Evolutionary conservation across 371 early-diverging fungal genomes (phyloP), one percentile per base, ranked within the genome.

Genomic region (Umbelopsis sp.): DNA sequence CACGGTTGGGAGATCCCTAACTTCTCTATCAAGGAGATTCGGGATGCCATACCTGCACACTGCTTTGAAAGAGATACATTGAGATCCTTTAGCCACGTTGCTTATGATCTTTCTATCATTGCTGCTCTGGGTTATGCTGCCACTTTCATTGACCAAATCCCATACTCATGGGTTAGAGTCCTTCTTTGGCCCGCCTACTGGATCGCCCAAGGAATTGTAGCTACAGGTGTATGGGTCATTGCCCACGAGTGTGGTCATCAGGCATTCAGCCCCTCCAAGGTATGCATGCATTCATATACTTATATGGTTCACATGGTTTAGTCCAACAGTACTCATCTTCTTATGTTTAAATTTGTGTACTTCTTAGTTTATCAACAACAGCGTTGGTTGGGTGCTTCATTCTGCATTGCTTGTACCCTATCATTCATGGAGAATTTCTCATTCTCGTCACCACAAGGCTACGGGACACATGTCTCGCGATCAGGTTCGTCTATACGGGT

Each of bases 191-290:
- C 87, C 4, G 45, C 78, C 25, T 95, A 93, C 86, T 93, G 94
- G 93, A 73, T 89, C 50, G 74, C 79, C 44, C 93, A 93, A 80
- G 95, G 95, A 63, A 81, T 92, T 51, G 90, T 94, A 29, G 84
- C 87, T 71, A 94, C 94, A 24, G 96, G 96, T 48, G 65, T 93
- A 65, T 96, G 96, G 96, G 93, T 94, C 37, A 81, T 94, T 67
- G 96, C 94, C 53, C 96, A 96, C 76, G 95, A 92, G 75, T 89
- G 91, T 72, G 96, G 95, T 6, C 96, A 95, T 74, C 91, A 89
- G 66, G 88, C 91, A 1, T 96, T 93, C 84, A 92, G 92, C 44
- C 83, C 89, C 70, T 87, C 88, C 80, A 86, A 86, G 74, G 68
- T 68, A 68, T 32, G 48, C 16, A 18, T 24, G n/a, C 11, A 29